Base-by-base conservation (phyloP, 306 rosid genomes). In the Malus fusca region DNA sequence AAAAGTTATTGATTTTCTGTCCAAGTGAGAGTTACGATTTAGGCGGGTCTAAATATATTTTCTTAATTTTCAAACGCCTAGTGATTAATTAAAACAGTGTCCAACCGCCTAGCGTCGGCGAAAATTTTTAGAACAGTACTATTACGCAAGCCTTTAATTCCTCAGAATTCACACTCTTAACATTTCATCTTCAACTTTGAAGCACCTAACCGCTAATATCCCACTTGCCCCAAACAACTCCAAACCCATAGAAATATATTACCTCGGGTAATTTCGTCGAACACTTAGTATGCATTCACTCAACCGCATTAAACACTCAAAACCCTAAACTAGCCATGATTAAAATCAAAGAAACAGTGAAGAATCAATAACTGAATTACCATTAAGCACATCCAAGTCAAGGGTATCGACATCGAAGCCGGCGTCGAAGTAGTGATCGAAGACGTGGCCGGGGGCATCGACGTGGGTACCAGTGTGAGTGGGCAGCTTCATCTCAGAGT, bases 381-480 rank as follows among this genome's bases (percentile, higher is more conserved):
- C 98, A 46, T 91, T 94, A 40, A 94, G 97, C 22, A 91, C 81
- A 19, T 78, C 84, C 53, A 94, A 37, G 73, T 91, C 97, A 35
- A 94, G 97, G 0, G 96, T 67, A 73, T 91, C 95, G 11, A 90
- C 91, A 14, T 94, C 96, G 80, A 94, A 94, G 40, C 98, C 95
- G 2, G 94, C 93, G 58, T 94, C 97, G 37, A 76, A 86, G 85
- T 93, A 91, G 80, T 87, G 85, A 63, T 93, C 97, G 80, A 78
- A 85, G 68, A 91, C 82, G 83, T 93, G 98, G 4, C 97, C 81
- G 0, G 97, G 96, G 46, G 97, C 83, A 60, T 91, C 97, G 42
- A 93, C 96, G 55, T 93, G 98, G 13, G 97, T 93, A 25, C 98
- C 98, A 2, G 91, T 87, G 85, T 93, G 98, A 77, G 69, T 66